Evolutionary conservation across 441 rosid genomes (phyloP), one percentile per base, ranked within the genome.

Genomic region (Dalechampia spathulata): DNA sequence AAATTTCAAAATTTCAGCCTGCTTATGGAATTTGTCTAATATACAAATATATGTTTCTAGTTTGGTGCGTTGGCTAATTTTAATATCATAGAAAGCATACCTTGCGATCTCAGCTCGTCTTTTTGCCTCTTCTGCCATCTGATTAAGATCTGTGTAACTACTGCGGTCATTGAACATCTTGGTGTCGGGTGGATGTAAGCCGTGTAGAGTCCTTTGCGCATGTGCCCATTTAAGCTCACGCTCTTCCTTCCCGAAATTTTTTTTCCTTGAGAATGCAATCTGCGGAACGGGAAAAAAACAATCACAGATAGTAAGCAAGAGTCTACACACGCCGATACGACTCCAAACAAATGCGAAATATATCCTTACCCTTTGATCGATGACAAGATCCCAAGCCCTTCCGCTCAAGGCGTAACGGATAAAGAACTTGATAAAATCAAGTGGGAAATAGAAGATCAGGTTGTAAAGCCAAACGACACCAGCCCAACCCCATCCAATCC

Each of bases 221-320:
- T 93, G 97, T n/a, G 99, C 99, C 99, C 97, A 93, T 41, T 93
- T 87, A 55, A 90, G 97, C 79, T 90, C 96, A 5, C 97, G 85
- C 51, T 93, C 92, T 57, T 93, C 99, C 76, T 85, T 93, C 6
- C 96, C 97, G 3, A 93, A 93, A 58, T 89, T 96, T 44, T 89
- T 93, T 75, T 93, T 84, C 75, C 90, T 85, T 12, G 99, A 87
- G 72, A 93, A 93, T 25, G 97, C 96, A 69, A 85, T 78, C 99
- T 92, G 62, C 67, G n/a, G n/a, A n/a, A n/a, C n/a, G n/a, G n/a
- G n/a, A n/a, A n/a, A n/a, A n/a, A n/a, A n/a, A n/a, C n/a, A n/a
- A 68, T 14, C 46, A 25, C 45, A 56, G 23, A 22, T 13, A 55
- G 50, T 46, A n/a, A 5, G 53, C n/a, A n/a, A n/a, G n/a, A n/a